phyloP scores from a whole-genome alignment of 768 basidiomycete genomes.

The Lentinula detonsa region DNA sequence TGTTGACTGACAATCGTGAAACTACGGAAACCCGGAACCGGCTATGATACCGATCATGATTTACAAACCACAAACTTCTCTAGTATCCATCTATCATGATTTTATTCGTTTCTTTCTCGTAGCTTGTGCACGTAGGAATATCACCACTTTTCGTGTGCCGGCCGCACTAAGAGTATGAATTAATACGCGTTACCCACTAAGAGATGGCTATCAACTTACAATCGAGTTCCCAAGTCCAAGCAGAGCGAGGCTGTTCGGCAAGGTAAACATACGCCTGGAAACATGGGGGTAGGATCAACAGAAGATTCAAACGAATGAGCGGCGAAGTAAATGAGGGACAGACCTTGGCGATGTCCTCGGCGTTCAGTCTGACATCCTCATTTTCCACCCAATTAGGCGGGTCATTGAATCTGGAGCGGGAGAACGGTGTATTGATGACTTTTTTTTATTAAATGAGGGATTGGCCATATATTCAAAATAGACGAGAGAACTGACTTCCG shows the following conservation, averaged over 20 bases:
- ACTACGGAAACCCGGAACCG: no score
- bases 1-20: no score
- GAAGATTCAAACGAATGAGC: conserved; percentile 3
- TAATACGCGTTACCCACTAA: not conserved
- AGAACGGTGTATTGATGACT: not conserved
- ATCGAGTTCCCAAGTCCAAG: conserved; percentile 79
- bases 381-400: not conserved
- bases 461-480: not conserved
- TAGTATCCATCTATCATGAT: no score
- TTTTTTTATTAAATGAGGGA: not conserved
- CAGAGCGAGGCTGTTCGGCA: conserved; percentile 60
- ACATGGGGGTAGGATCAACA: not conserved
- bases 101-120: no score
- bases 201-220: conserved; percentile 33
- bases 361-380: conserved; percentile 22
- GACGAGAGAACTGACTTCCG: conserved; percentile 32
- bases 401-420: not conserved
- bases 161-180: conserved; percentile 26
- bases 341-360: conserved; percentile 68
- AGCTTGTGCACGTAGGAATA: not conserved
- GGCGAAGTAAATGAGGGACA: conserved; percentile 8
- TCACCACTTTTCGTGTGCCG: conserved; percentile 42
- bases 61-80: no score
- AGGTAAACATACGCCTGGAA: conserved; percentile 60
- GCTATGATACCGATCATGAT: no score